Percentiles rank a stretch among this genome's conserved stretches.
These are phyloP conservation scores for Climacium dendroides DNA, from an alignment of 225 moss, liverwort and hornwort species.

Conservation along the genomic window DNA sequence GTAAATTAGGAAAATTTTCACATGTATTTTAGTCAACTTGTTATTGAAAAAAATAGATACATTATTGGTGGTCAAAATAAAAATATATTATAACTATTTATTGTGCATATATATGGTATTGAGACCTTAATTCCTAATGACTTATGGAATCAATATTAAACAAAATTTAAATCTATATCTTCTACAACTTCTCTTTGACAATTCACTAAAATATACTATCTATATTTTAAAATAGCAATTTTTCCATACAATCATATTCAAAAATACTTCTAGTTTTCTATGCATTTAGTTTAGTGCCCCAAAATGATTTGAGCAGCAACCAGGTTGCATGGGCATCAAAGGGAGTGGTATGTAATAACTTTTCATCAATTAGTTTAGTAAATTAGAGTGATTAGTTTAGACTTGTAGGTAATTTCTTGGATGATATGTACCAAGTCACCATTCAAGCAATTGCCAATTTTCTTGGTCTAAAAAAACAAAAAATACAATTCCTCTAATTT, in stretches of 20 bases:
- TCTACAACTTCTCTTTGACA: neutral
- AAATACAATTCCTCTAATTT: neutral
- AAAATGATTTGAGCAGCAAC: too few relatives aligned
- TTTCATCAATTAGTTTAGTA: too few relatives aligned
- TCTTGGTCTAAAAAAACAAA: neutral
- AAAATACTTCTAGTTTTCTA: neutral
- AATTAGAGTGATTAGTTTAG: neutral
- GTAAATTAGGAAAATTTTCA: neutral
- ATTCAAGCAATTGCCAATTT: neutral
- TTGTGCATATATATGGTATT: neutral
- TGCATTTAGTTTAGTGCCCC: too few relatives aligned
- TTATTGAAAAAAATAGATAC: neutral
- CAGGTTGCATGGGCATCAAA: too few relatives aligned
- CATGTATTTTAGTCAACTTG: neutral
- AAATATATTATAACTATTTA: too few relatives aligned
- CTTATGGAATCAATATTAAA: rapidly evolving
- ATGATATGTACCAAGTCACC: neutral
- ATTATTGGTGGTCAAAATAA: neutral
- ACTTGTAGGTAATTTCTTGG: neutral
- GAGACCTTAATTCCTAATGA: neutral
- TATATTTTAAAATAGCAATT: neutral
- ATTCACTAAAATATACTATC: neutral
- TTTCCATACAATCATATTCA: rapidly evolving
- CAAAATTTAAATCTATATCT: neutral
- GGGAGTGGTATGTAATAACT: neutral